Conservation (phyloP, 306 rosid genomes). For the Astragalus membranaceus region DNA sequence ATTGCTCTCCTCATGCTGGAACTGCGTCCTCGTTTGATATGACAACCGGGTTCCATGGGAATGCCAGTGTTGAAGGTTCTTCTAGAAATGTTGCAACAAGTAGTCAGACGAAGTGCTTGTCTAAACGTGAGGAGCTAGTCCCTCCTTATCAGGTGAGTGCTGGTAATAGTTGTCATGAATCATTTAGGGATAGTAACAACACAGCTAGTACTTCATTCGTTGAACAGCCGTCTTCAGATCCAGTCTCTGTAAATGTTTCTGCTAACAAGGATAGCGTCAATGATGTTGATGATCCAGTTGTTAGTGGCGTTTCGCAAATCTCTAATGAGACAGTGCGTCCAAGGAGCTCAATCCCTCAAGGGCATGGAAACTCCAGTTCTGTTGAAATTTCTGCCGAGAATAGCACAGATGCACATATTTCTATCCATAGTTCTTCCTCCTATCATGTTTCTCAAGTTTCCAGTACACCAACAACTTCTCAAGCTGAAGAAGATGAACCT, state of each 20-base stretch:
- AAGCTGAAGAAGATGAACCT: constrained; percentile 46
- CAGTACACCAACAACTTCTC: constrained; percentile 40
- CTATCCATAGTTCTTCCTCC: constrained; percentile 30
- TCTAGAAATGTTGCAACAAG: constrained; percentile 37
- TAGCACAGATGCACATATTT: constrained; percentile 25
- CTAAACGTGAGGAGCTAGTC: constrained; percentile 61
- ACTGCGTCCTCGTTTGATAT: constrained; percentile 30
- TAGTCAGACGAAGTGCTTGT: constrained; percentile 41
- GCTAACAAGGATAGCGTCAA: constrained; percentile 61
- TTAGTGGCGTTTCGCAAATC: constrained; percentile 44
- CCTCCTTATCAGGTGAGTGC: constrained; percentile 72
- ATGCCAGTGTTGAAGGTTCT: constrained; percentile 37
- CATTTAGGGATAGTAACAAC: constrained; percentile 55
- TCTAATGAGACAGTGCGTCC: constrained; percentile 35
- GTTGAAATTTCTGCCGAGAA: constrained; percentile 40
- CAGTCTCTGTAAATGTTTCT: constrained; percentile 60
- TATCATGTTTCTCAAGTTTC: constrained; percentile 41
- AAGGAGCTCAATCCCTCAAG: constrained; percentile 50
- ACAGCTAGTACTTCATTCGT: constrained; percentile 68
- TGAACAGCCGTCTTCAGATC: constrained; percentile 60
- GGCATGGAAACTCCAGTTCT: constrained; percentile 30
- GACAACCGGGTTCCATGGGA: constrained; percentile 12
- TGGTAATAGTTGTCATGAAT: constrained; percentile 49
- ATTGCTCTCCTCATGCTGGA: constrained; percentile 33
- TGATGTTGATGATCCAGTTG: constrained; percentile 52